Base-by-base conservation (phyloP, 192 early-diverging fungal species). In the Mortierella alpina region DNA sequence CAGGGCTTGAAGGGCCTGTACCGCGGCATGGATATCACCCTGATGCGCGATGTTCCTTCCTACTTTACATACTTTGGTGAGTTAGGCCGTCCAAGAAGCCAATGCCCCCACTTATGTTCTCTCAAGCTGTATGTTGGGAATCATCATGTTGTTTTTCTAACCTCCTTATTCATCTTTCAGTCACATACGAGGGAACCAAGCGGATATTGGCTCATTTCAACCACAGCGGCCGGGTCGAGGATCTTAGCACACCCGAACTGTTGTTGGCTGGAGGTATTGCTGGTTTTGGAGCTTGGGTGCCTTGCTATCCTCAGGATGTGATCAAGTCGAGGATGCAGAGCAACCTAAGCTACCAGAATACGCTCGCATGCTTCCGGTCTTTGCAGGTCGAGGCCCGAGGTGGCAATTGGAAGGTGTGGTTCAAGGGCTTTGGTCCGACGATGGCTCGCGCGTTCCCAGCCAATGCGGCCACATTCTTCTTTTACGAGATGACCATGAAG, bases 231-330 rank as follows among this genome's bases (percentile, higher is more conserved):
- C 88, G 89, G 54, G 87, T 90, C 40, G 87, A 88, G 60, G 73
- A 90, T 12, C 82, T 97, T 55, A 91, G 89, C 4, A 88, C 93
- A 22, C 75, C 90, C 11, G 96, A 96, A 41, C 87, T 96, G 41
- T 85, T 99, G 23, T 90, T 95, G 65, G 93, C 98, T 13, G 98
- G 98, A 73, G 98, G 97, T 80, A 87, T 96, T 62, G 95, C 97
- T 55, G 96, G 96, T 61, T 94, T 98, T 69, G 93, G 92, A 77
- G 97, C 95, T 86, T 99, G 98, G 98, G 73, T 89, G 2, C 88
- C 88, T 11, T 83, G 84, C 42, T 89, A 88, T 68, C 95, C 94
- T 9, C 95, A 96, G 54, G 95, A 96, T 76, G 95, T 96, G 46
- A 86, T 96, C 70, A 96, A 96, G 83, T 93, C 91, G 44, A 86